Evolutionary conservation across 176 grass and related monocot genomes (phyloP).

Genomic region (Rhynchospora tenuis): DNA sequence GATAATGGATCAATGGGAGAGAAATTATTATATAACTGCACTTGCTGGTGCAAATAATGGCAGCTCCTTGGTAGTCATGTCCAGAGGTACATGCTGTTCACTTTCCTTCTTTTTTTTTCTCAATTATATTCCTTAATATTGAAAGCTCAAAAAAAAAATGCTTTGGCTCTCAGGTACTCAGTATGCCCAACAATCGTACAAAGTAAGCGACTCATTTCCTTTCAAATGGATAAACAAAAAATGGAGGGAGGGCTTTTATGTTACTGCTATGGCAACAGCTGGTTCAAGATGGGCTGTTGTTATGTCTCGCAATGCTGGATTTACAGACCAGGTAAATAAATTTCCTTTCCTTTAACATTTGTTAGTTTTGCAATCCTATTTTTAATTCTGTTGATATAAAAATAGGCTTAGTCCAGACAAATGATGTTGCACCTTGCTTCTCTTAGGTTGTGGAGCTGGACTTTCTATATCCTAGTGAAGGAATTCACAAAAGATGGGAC

Average conservation of each 20-base stretch:
- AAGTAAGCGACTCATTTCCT: slow-evolving; percentile 92
- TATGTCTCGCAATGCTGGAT: slow-evolving; percentile 93
- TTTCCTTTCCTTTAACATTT: neutral
- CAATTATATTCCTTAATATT: neutral
- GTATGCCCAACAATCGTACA: slow-evolving; percentile 92
- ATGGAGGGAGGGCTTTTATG: slow-evolving; percentile 91
- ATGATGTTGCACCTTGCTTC: neutral
- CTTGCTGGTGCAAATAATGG: slow-evolving; percentile 92
- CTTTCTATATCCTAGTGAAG: slow-evolving; percentile 96
- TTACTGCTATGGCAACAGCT: slow-evolving; percentile 95
- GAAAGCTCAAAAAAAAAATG: neutral
- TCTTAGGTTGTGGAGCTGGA: slow-evolving; percentile 93
- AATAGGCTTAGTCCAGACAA: neutral
- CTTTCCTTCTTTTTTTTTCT: neutral
- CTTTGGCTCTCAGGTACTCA: slow-evolving; percentile 50
- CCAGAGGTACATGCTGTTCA: slow-evolving; percentile 68
- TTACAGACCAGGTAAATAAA: slow-evolving; percentile 70
- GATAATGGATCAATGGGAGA: slow-evolving; percentile 99
- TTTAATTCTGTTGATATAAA: neutral
- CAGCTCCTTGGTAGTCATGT: slow-evolving; percentile 92
- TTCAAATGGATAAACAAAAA: slow-evolving; percentile 99
- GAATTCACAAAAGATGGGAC: slow-evolving; percentile 96
- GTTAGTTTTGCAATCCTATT: neutral
- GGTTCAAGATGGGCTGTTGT: slow-evolving; percentile 93
- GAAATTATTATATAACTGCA: slow-evolving; percentile 88